phyloP scores from a whole-genome alignment of 2,329 filamentous ascomycete genomes.

The Rhynchosporium secalis region DNA sequence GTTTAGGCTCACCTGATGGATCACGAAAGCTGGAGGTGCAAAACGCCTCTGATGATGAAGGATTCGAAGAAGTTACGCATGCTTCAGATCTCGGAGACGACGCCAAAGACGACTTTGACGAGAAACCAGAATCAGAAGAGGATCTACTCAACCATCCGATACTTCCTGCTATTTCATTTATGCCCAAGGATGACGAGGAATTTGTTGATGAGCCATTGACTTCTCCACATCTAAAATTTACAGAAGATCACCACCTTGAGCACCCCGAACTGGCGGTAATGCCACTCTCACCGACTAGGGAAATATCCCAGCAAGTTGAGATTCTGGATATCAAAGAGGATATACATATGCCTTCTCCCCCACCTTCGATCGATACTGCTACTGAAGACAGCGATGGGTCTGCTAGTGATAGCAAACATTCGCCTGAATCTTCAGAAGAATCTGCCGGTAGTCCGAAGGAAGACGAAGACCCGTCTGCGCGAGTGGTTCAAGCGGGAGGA shows the following conservation, averaged over 20 bases:
- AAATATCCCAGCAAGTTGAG: slow-evolving; percentile 36
- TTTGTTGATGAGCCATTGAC: slow-evolving; percentile 78
- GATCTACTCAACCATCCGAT: slow-evolving; percentile 47
- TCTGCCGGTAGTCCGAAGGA: slow-evolving; percentile 23
- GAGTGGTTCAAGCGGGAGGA: slow-evolving; percentile 13
- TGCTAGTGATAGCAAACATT: slow-evolving; percentile 23
- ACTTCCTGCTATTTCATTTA: slow-evolving; percentile 44
- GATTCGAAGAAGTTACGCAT: slow-evolving; percentile 84
- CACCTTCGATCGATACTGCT: slow-evolving; percentile 27
- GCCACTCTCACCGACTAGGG: slow-evolving; percentile 57
- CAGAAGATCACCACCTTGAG: slow-evolving; percentile 53
- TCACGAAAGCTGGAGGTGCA: slow-evolving; percentile 73
- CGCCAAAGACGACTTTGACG: slow-evolving; percentile 67
- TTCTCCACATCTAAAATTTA: slow-evolving; percentile 63
- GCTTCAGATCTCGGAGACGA: slow-evolving; percentile 72
- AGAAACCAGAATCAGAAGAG: slow-evolving; percentile 51
- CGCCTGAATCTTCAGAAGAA: slow-evolving; percentile 34
- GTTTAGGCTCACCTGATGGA: slow-evolving; percentile 58
- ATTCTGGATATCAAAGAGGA: slow-evolving; percentile 35
- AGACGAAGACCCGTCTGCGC: slow-evolving; percentile 22
- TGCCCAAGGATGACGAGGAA: slow-evolving; percentile 66
- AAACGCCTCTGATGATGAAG: slow-evolving; percentile 83
- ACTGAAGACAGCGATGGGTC: slow-evolving; percentile 24
- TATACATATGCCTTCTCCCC: slow-evolving; percentile 34
- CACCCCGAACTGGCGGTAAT: slow-evolving; percentile 57